Base-by-base conservation (phyloP, 169 alveolate species). In the Babesia gibsoni region DNA sequence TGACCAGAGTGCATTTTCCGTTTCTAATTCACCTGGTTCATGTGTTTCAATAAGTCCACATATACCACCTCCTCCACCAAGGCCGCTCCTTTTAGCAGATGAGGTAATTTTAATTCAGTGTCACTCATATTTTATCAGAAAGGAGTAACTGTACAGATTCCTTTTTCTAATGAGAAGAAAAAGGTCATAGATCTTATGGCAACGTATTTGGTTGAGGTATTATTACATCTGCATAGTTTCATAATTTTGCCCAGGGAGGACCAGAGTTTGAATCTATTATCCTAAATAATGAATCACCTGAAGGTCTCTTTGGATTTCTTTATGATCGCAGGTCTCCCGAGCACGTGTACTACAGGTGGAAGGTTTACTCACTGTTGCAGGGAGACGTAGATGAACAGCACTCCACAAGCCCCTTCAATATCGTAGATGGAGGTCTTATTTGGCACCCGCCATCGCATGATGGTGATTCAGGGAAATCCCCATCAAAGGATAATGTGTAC, bases 271-370 rank as follows among this genome's bases (percentile, higher is more conserved):
- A 78, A 27, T 41, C 23, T 14, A 25, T 67, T 54, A 54, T 78
- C 12, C 67, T 78, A 63, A 18, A 30, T 2, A 67, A 46, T 35
- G 82, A 67, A 58, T 20, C 74, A 7, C 57, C 53, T 4, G 66
- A 67, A 2, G 87, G 87, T 18, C 42, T 75, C 25, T 66, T 75
- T 32, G n/a, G 69, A 9, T 75, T 75, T 41, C 43, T 75, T 16
- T 61, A 23, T 36, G 80, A 66, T 18, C 56, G 39, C 3, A 12
- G 8, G 29, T 59, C 87, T 18, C 69, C 77, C n/a, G 87, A 78
- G 32, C 59, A 65, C 25, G 64, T 78, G 6, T 78, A 78, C 74
- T 78, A 78, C 75, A 43, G 87, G 12, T 78, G 87, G 87, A 67
- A 72, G 36, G 87, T 78, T 33, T 78, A 78, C 53, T 78, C 87